Evolutionary conservation across 2,329 filamentous ascomycete species (phyloP).

Genomic region (Paramyrothecium sp.): DNA sequence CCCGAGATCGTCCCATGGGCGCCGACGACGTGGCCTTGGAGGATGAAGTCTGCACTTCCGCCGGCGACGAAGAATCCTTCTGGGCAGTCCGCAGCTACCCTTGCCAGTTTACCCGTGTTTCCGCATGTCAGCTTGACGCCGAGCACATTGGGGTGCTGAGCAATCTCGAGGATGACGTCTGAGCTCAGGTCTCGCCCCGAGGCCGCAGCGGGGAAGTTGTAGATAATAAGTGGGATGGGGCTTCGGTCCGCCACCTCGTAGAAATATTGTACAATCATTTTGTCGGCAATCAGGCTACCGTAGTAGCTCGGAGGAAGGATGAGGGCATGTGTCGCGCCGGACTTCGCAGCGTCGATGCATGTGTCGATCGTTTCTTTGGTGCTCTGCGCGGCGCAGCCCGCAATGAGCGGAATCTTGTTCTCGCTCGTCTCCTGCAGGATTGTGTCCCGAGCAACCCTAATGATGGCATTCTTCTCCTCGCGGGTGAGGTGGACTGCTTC

Average conservation of each 20-base stretch:
- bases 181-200: constrained; percentile 61
- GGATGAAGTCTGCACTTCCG: constrained; percentile 40
- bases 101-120: constrained; percentile 61
- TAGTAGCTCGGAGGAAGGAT: constrained; percentile 80
- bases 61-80: constrained; percentile 31
- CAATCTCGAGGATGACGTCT: constrained; percentile 54
- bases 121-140: constrained; percentile 66
- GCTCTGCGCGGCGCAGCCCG: constrained; percentile 73
- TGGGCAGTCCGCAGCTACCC: constrained; percentile 41
- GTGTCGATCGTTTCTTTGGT: constrained; percentile 71
- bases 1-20: constrained; percentile 40
- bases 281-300: constrained; percentile 60
- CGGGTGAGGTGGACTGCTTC: constrained; percentile 79
- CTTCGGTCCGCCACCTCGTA: constrained; percentile 57
- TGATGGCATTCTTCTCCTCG: constrained; percentile 68
- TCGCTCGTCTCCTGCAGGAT: constrained; percentile 21
- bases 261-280: constrained; percentile 56
- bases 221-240: constrained; percentile 61
- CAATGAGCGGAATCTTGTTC: constrained; percentile 52
- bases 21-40: constrained; percentile 36
- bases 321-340: constrained; percentile 74
- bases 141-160: constrained; percentile 55
- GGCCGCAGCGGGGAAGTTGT: constrained; percentile 65
- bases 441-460: constrained; percentile 46
- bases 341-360: constrained; percentile 66